Conservation (phyloP, 768 basidiomycete genomes). For the Mycena epipterygia region DNA sequence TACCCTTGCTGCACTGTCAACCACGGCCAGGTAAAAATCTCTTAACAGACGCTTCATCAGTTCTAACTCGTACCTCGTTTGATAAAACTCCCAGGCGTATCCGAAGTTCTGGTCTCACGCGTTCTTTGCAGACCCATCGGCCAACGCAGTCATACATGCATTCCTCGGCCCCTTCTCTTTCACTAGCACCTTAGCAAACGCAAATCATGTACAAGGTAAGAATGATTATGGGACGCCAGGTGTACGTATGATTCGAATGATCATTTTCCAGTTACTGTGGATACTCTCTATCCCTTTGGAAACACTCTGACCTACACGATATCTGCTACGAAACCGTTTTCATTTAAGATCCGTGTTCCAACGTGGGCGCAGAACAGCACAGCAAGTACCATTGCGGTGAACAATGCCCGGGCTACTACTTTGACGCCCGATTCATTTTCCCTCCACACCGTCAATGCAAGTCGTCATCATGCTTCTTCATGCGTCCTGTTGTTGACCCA, state of each 20-base stretch:
- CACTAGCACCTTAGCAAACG: slow-evolving; percentile 48
- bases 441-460: slow-evolving; percentile 50
- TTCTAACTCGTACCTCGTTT: no score
- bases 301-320: slow-evolving; percentile 53
- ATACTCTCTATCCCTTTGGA: slow-evolving; percentile 57
- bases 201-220: slow-evolving; percentile 51
- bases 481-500: neutral
- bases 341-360: slow-evolving; percentile 55
- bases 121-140: slow-evolving; percentile 50
- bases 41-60: no score
- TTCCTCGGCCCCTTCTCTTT: slow-evolving; percentile 57
- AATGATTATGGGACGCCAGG: neutral
- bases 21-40: no score
- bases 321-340: slow-evolving; percentile 47
- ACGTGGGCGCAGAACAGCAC: slow-evolving; percentile 52
- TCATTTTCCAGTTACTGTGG: slow-evolving; percentile 45
- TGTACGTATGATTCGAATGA: neutral
- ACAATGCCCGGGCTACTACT: slow-evolving; percentile 36
- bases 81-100: slow-evolving; percentile 53
- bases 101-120: slow-evolving; percentile 60
- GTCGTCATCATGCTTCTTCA: neutral
- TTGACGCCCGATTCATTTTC: slow-evolving; percentile 47
- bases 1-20: slow-evolving; percentile 62
- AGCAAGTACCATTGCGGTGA: slow-evolving; percentile 51
- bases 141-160: slow-evolving; percentile 49